Conservation (phyloP, 306 rosid species). For the Citrullus mucosospermus region DNA sequence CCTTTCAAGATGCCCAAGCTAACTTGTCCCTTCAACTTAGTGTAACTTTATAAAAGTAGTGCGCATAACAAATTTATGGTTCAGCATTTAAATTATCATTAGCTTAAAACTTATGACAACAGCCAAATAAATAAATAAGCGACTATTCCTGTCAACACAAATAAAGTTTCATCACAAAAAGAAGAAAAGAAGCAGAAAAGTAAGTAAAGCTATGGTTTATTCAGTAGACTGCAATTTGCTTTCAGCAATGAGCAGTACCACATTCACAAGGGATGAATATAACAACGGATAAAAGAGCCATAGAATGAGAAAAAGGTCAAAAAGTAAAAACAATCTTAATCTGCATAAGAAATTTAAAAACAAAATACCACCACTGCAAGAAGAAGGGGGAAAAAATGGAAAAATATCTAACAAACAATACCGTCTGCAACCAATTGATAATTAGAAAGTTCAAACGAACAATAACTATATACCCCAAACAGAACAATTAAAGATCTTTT, state of each 20-base stretch:
- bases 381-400: not conserved
- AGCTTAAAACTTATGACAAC: not conserved
- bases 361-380: not conserved
- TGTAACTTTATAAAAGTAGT: slow-evolving; percentile 21
- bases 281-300: not conserved
- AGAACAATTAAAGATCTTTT: not conserved
- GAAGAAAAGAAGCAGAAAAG: not conserved
- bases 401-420: not conserved
- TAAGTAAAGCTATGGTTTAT: not conserved
- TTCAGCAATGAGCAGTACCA: not conserved
- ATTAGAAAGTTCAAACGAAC: not conserved
- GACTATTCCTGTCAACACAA: not conserved
- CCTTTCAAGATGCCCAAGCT: slow-evolving; percentile 30
- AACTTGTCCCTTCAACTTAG: slow-evolving; percentile 18
- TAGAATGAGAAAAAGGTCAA: not conserved
- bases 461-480: not conserved
- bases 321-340: not conserved
- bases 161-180: not conserved
- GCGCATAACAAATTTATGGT: slow-evolving; percentile 10
- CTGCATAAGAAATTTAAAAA: not conserved
- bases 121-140: not conserved
- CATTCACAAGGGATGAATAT: not conserved
- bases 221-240: not conserved
- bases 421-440: not conserved
- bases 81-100: not conserved